These are phyloP conservation scores for Oenanthe sinensis DNA, from an alignment of 129 eudicot species.

Conservation along the genomic window DNA sequence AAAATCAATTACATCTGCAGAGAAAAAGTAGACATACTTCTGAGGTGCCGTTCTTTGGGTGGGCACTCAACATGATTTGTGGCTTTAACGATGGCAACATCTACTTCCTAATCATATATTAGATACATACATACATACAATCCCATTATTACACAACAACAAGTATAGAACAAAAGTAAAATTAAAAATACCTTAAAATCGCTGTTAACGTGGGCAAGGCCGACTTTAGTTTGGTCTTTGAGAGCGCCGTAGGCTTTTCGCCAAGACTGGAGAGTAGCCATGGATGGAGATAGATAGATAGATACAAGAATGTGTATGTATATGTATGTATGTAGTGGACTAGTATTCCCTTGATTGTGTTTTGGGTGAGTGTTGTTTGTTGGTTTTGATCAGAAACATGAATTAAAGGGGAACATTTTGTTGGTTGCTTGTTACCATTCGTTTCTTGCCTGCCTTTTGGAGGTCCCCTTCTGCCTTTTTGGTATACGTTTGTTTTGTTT, in stretches of 20 bases:
- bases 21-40: conserved; percentile 43
- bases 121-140: background rate
- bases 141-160: conserved; percentile 7
- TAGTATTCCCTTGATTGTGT: conserved; percentile 1
- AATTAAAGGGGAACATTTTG: background rate
- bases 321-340: background rate
- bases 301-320: background rate
- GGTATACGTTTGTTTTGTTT: too few relatives aligned
- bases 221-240: conserved; percentile 92
- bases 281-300: background rate
- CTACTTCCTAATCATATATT: conserved; percentile 64
- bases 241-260: conserved; percentile 93
- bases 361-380: too few relatives aligned
- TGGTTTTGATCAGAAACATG: background rate
- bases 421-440: background rate
- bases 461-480: background rate
- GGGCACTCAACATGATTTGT: conserved; percentile 93
- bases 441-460: conserved; percentile 5
- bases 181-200: conserved; percentile 73
- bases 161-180: background rate
- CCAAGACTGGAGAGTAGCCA: conserved; percentile 87
- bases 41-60: conserved; percentile 90
- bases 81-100: conserved; percentile 93
- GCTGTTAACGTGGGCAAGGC: conserved; percentile 93
- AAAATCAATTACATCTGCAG: conserved; percentile 10